Evolutionary conservation across 129 eudicot genomes (phyloP), one percentile per base, ranked within the genome.

Genomic region (Centaurea solstitialis): DNA sequence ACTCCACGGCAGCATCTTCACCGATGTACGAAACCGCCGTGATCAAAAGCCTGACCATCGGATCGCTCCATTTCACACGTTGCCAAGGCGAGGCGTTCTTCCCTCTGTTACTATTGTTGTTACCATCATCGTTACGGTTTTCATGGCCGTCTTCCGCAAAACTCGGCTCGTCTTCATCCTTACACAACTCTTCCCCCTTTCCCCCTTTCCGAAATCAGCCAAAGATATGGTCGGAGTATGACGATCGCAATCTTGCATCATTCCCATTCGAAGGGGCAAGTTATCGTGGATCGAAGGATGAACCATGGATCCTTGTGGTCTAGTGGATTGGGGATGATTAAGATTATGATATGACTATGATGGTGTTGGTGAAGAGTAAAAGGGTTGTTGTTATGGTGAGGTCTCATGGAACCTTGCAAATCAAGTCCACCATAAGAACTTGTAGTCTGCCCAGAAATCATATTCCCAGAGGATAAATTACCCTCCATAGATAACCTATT

Each of bases 41-140:
- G 15, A 94, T 89, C 84, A 94, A 80, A 81, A 92, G 88, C 86
- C 90, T 83, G 11, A 90, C 96, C 98, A 92, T 94, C 2, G 86
- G 81, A 82, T 92, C 97, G 11, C 89, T 92, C 98, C 98, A 94
- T 78, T 94, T 94, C 77, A 94, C 98, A 2, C 98, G 92, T 5
- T 94, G 98, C 98, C 98, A 94, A 3, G 83, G 88, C 0, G 92
- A 79, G 15, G 68, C 72, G 67, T 86, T 90, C 73, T 94, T 94
- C 72, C 93, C 96, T 53, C 85, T 85, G 73, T 77, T 33, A 5
- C 4, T 33, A 5, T 3, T 4, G 37, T 33, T 33, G 37, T 33
- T 33, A 33, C 5, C 79, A 26, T 62, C 78, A 33, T 87, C 87
- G 47, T 71, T 70, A 67, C 78, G 84, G 5, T 83, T 83, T 15